Evolutionary conservation across 805 yeast genomes (phyloP), one percentile per base, ranked within the genome.

Genomic region (Jamesozyma rosinii): DNA sequence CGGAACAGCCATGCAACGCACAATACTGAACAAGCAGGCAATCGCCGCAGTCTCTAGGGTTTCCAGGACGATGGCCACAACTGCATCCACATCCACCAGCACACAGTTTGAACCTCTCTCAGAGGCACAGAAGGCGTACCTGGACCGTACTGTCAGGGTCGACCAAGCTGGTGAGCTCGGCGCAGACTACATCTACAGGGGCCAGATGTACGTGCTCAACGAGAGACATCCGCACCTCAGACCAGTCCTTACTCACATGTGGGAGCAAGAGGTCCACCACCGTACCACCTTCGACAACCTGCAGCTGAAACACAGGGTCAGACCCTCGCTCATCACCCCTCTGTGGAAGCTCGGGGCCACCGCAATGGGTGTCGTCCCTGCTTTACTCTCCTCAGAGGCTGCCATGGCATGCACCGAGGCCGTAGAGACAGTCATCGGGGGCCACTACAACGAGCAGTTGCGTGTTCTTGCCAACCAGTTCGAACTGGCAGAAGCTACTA

Each of bases 331-430:
- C 14, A 64, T 92, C 34, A 89, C 97, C 0, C 98, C 98, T 1
- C 55, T 86, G 1, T 92, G 98, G 98, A 88, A 84, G 59, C 63
- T 76, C 0, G 97, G 97, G 3, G 97, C 98, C 0, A 71, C 83
- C 40, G 79, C 80, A 0, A 71, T 92, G 68, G 98, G 98, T 3
- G 77, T 78, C 1, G 83, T 81, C 1, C 92, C 97, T 0, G 97
- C 95, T 0, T 53, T 83, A 42, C 64, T 88, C 49, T 82, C 96
- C 15, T 86, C 87, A 57, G 96, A 90, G 59, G 97, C 95, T 2
- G 97, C 98, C 2, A 92, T 92, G 98, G 97, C 98, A 1, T 92
- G 98, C 61, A 92, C 98, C 0, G 97, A 89, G 47, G 97, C 97
- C 0, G 97, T 92, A 1, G 98, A 92, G 64, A 92, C 98, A 0